Evolutionary conservation across 768 basidiomycete species (phyloP), one percentile per base, ranked within the genome.

Genomic region (Collybia sordida): DNA sequence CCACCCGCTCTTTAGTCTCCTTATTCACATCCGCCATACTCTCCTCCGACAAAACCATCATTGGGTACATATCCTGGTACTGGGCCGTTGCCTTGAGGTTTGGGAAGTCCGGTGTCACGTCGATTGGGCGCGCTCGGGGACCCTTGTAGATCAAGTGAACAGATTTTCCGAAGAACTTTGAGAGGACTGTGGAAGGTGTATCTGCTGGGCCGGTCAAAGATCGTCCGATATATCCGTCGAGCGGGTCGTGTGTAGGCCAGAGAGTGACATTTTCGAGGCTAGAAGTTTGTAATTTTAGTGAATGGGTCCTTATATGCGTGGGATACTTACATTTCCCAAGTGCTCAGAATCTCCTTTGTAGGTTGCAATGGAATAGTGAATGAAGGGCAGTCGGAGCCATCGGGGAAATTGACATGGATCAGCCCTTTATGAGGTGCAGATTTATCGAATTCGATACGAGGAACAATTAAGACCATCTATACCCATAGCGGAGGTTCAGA

Each of bases 21-120:
- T 70, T 65, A 55, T 83, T 74, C 27, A 90, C 63, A 28, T 73
- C 73, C 23, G 48, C 61, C 55, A 85, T 72, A 58, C 82, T 85
- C 67, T 91, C 84, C 62, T 85, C 79, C 19, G 84, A 85, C 22
- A 86, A 68, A 5, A 91, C 59, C 27, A 88, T 66, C 42, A 92
- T 58, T 1, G 89, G 88, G 60, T 81, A 91, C 47, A 80, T 82
- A 53, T 90, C 89, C 64, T 90, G 85, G 62, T 78, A 88, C 51
- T 77, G 69, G 4, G 79, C 69, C 12, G 74, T 78, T 3, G 79
- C 81, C 23, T 77, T 66, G 38, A 90, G 67, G 12, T 77, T 59
- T 6, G 88, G 86, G 57, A 82, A 85, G 15, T 72, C 65, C 6
- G 47, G 27, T 1, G 86, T 86, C 9, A 83, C 73, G 24, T 65